A percentile compares a stretch with the other conserved stretches of the same genome.
These are phyloP conservation scores for Rhinocladiella similis DNA, from an alignment of 2,329 filamentous ascomycete genomes.

Conservation along the genomic window DNA sequence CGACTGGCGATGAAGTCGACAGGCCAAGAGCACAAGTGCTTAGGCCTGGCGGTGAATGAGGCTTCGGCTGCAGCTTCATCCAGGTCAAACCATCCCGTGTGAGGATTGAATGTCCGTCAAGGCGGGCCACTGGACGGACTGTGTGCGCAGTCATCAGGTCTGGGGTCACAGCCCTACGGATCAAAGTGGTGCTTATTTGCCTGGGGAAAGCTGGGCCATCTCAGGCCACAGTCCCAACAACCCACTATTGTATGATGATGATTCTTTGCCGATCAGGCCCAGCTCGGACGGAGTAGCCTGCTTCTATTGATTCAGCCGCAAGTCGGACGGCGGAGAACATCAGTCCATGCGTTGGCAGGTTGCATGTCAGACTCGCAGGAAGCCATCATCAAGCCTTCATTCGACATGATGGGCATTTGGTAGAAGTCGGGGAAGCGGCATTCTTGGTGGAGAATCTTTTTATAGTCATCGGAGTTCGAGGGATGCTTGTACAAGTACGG, in stretches of 20 bases:
- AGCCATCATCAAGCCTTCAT: not conserved
- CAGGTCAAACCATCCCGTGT: not conserved
- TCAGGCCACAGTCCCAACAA: too few relatives aligned
- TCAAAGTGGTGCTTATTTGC: too few relatives aligned
- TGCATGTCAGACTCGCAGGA: not conserved
- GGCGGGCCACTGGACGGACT: too few relatives aligned
- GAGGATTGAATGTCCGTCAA: not conserved
- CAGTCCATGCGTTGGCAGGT: too few relatives aligned
- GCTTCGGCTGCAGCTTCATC: too few relatives aligned
- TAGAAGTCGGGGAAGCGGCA: not conserved
- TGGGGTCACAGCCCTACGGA: too few relatives aligned
- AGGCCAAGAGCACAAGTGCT: not conserved
- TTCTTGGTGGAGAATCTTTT: not conserved
- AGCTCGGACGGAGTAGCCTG: too few relatives aligned
- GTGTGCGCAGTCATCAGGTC: too few relatives aligned
- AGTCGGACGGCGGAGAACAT: not conserved
- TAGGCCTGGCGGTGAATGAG: not conserved
- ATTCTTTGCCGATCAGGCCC: too few relatives aligned
- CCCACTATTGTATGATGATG: too few relatives aligned
- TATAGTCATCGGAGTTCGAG: not conserved
- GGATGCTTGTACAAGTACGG: too few relatives aligned
- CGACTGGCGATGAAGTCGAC: not conserved
- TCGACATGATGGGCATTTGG: not conserved
- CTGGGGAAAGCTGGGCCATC: too few relatives aligned
- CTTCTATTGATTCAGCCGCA: not conserved